Percentiles rank a stretch among this genome's conserved stretches.
phyloP scores from a whole-genome alignment of 2,329 filamentous ascomycete genomes.

The Aureobasidium sp. region DNA sequence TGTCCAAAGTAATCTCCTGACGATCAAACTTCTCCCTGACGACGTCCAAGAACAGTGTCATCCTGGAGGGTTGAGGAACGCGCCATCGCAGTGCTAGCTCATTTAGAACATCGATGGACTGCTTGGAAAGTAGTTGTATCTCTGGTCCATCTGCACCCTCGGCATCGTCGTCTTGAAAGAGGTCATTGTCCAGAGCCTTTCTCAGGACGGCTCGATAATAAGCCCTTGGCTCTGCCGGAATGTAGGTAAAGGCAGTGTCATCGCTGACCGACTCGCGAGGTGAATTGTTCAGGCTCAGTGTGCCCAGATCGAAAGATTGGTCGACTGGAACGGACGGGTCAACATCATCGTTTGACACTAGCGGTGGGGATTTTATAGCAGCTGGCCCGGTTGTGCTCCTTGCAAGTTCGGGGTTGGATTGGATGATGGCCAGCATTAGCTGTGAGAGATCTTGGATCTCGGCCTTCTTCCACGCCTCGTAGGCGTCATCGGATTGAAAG shows the following conservation, averaged over 20 bases:
- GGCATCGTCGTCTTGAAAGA: conserved; percentile 43
- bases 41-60: conserved; percentile 76
- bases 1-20: conserved; percentile 70
- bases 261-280: conserved; percentile 32
- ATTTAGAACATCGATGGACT: conserved; percentile 71
- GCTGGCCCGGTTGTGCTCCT: conserved; percentile 58
- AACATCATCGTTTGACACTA: conserved; percentile 31
- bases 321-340: conserved; percentile 52
- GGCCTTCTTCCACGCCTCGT: conserved; percentile 82
- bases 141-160: conserved; percentile 42
- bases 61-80: conserved; percentile 70
- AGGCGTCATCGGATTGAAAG: conserved; percentile 83
- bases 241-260: conserved; percentile 72
- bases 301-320: conserved; percentile 49
- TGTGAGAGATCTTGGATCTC: conserved; percentile 80
- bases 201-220: conserved; percentile 78
- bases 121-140: conserved; percentile 56
- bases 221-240: conserved; percentile 71
- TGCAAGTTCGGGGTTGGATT: conserved; percentile 74
- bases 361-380: conserved; percentile 48
- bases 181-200: conserved; percentile 59
- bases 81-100: conserved; percentile 86
- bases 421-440: conserved; percentile 87
- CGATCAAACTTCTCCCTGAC: conserved; percentile 77
- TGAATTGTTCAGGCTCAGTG: conserved; percentile 51